Evolutionary conservation across 2,329 filamentous ascomycete genomes (phyloP).

Genomic region (Sporothrix humicola): DNA sequence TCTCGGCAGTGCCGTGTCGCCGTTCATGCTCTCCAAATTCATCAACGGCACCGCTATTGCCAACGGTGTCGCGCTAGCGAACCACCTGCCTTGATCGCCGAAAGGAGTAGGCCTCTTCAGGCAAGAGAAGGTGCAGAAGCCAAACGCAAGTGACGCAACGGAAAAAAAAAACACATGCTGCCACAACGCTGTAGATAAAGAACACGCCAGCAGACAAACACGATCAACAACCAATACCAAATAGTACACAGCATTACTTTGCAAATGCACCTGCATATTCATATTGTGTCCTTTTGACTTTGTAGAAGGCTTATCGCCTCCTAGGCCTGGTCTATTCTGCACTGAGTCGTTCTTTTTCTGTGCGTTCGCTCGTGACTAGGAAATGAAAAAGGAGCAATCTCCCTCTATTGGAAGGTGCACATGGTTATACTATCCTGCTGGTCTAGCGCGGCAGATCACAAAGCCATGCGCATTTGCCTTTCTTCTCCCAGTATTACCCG

Average conservation of each 20-base stretch:
- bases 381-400: not conserved
- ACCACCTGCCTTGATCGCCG: constrained; percentile 6
- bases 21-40: constrained; percentile 18
- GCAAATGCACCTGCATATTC: too few relatives aligned
- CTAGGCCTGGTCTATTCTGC: too few relatives aligned
- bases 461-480: not conserved
- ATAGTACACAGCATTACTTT: too few relatives aligned
- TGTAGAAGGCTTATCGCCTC: too few relatives aligned
- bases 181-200: not conserved
- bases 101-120: constrained; percentile 6
- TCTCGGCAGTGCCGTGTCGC: constrained; percentile 1
- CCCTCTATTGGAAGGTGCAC: not conserved
- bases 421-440: not conserved
- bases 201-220: not conserved
- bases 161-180: not conserved
- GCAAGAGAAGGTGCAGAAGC: not conserved
- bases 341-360: too few relatives aligned
- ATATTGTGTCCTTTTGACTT: too few relatives aligned
- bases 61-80: not conserved
- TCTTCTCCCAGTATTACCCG: not conserved
- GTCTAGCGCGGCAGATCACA: constrained; percentile 3
- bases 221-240: too few relatives aligned
- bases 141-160: constrained; percentile 14
- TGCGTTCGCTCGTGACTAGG: too few relatives aligned
- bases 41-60: constrained; percentile 9